These are phyloP conservation scores for Nemania sp. DNA, from an alignment of 2,329 filamentous ascomycete genomes.

Conservation along the genomic window DNA sequence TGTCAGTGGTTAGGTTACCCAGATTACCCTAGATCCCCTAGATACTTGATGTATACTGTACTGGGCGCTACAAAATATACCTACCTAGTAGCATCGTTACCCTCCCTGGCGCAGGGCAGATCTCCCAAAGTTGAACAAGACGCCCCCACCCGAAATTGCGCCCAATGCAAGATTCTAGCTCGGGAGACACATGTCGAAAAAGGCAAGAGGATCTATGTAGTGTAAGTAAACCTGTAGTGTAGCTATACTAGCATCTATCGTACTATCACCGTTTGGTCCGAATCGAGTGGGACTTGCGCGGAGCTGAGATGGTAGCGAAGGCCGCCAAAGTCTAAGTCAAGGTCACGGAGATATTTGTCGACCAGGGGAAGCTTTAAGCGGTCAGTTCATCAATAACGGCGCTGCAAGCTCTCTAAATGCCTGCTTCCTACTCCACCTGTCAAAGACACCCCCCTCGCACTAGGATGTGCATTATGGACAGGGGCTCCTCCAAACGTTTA, in stretches of 20 bases:
- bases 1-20: background rate
- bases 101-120: conserved; percentile 25
- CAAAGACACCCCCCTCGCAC: conserved; percentile 27
- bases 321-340: background rate
- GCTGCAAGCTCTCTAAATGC: conserved; percentile 40
- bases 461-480: conserved; percentile 43
- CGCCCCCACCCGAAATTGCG: conserved; percentile 35
- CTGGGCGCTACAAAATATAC: background rate
- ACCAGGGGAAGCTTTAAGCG: conserved; percentile 1
- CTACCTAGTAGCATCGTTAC: background rate
- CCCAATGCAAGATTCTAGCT: conserved; percentile 29
- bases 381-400: conserved; percentile 11
- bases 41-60: too few relatives aligned
- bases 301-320: conserved; percentile 1
- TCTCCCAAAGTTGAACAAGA: conserved; percentile 24
- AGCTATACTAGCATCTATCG: background rate
- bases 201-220: conserved; percentile 21
- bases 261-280: background rate
- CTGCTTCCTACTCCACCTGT: conserved; percentile 40
- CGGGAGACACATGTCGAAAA: conserved; percentile 14
- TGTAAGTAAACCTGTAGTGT: background rate
- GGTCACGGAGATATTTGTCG: conserved; percentile 11
- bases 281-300: background rate
- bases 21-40: too few relatives aligned
- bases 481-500: conserved; percentile 30